These are phyloP conservation scores for Cladosporium velox DNA, from an alignment of 2,329 filamentous ascomycete species.

Conservation along the genomic window DNA sequence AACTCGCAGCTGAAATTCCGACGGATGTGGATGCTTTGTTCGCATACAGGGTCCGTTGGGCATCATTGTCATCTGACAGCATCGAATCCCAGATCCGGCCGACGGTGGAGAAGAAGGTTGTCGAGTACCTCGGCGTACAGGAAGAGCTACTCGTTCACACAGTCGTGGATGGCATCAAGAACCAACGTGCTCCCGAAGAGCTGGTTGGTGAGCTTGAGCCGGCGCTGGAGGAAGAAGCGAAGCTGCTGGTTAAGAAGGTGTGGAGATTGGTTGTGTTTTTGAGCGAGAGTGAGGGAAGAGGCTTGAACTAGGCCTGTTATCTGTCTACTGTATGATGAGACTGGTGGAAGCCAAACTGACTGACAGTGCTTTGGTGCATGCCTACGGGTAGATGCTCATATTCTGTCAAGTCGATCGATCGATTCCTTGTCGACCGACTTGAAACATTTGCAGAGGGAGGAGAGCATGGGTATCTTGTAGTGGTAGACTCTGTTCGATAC, in stretches of 20 bases:
- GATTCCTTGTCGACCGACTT: neutral
- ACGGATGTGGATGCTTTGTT: constrained; percentile 83
- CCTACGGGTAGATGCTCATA: neutral
- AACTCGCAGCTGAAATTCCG: constrained; percentile 87
- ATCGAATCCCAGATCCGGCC: constrained; percentile 85
- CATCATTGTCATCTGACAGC: constrained; percentile 78
- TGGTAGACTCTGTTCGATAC: neutral
- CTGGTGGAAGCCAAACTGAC: neutral
- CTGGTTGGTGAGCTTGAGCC: constrained; percentile 84
- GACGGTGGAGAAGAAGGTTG: constrained; percentile 97
- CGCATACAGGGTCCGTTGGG: constrained; percentile 92
- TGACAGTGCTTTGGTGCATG: neutral
- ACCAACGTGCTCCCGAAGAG: constrained; percentile 72
- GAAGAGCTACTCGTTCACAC: constrained; percentile 94
- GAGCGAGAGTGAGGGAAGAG: constrained; percentile 89
- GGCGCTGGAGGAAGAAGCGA: constrained; percentile 92
- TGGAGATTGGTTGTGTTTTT: constrained; percentile 99
- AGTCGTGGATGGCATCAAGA: constrained; percentile 82
- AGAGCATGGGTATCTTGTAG: neutral
- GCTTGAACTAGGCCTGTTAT: constrained; percentile 50
- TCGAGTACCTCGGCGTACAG: constrained; percentile 94
- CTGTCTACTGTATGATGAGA: neutral
- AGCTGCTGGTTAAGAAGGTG: constrained; percentile 90
- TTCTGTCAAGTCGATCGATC: neutral
- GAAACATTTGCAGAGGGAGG: neutral